Evolutionary conservation across 2,329 filamentous ascomycete genomes (phyloP), one percentile per base, ranked within the genome.

Genomic region (Thermothelomyces thermophilus): DNA sequence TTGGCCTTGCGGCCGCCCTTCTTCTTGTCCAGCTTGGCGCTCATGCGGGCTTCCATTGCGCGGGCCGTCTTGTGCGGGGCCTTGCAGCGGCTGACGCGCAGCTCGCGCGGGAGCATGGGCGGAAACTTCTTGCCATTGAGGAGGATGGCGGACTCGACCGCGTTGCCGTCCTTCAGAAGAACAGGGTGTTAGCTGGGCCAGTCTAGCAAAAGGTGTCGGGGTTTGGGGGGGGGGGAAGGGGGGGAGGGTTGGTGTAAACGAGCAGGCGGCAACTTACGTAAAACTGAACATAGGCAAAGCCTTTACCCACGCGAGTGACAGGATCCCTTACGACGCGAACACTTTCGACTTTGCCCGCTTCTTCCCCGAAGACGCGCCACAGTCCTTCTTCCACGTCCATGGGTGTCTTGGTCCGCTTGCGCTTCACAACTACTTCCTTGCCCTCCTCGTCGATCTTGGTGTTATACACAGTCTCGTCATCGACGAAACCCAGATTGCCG

Each of bases 211-310:
- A n/a, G n/a, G n/a, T n/a, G n/a, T n/a, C n/a, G n/a, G n/a, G n/a
- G 24, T 26, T 26, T 26, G 5, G 22, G 5, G 28, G 17, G 26
- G 9, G 7, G 5, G 28, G 2, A 14, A 36, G 26, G 22, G 3
- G 43, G 24, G 39, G 54, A 50, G 58, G 48, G n/a, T n/a, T n/a
- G n/a, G n/a, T n/a, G n/a, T n/a, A n/a, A n/a, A n/a, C n/a, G n/a
- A n/a, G n/a, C n/a, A n/a, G n/a, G n/a, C n/a, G 28, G 41, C 35
- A 44, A 26, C 73, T 71, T 61, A 83, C 81, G 63, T 84, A 81
- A 69, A 98, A 98, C 64, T 98, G 93, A 14, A 98, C 91, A 63
- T 98, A 98, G 55, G 94, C 94, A 64, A 98, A 89, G 4, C 93
- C 93, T 66, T 98, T 98, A 62, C 93, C 90, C 26, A 98, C 88